Conservation (phyloP, 2,329 filamentous ascomycete species). For the Orbilia quercus region DNA sequence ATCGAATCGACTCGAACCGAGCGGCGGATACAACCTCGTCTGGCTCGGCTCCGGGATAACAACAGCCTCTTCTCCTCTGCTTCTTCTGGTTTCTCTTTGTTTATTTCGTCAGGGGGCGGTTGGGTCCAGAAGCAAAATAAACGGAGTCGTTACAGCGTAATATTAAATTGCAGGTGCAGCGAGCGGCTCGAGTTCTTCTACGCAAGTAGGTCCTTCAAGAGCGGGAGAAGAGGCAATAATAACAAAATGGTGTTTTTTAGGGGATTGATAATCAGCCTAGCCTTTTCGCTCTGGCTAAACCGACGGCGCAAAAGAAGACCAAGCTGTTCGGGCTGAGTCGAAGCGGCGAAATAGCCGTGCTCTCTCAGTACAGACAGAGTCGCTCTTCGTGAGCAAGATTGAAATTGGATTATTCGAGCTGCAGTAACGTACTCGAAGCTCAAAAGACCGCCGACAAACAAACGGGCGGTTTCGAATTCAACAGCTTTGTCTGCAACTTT, state of each 20-base stretch:
- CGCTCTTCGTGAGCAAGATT: no score
- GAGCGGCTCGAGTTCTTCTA: slow-evolving; percentile 16
- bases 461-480: neutral
- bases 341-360: neutral
- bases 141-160: neutral
- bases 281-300: neutral
- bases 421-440: neutral
- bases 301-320: neutral
- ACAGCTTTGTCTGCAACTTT: no score
- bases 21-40: slow-evolving; percentile 29
- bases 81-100: neutral
- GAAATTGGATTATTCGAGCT: neutral
- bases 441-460: neutral
- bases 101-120: slow-evolving; percentile 26
- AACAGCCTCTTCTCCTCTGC: neutral
- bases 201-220: no score
- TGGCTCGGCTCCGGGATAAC: slow-evolving; percentile 21
- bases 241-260: neutral
- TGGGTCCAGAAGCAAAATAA: slow-evolving; percentile 2
- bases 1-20: slow-evolving; percentile 19
- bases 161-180: slow-evolving; percentile 47
- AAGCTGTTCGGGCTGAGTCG: neutral
- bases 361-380: no score
- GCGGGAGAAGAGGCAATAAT: slow-evolving; percentile 1
- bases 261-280: slow-evolving; percentile 32